A percentile compares a stretch with the other conserved stretches of the same genome.
Evolutionary conservation across 140 eudicot genomes (phyloP).

Genomic region (Flaveria floridana): DNA sequence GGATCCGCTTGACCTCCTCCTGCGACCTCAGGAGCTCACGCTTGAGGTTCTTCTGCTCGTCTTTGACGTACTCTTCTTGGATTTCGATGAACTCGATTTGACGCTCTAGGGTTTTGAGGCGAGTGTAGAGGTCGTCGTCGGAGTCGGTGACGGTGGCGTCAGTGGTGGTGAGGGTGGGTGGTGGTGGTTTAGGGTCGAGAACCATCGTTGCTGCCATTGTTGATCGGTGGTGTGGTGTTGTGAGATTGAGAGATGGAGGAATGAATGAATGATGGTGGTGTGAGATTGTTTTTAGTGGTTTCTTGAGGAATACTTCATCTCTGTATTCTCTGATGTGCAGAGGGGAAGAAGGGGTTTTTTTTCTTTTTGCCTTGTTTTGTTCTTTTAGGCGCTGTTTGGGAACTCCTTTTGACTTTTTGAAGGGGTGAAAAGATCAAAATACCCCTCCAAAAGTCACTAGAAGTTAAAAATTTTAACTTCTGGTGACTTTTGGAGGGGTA

Average conservation of each 20-base stretch:
- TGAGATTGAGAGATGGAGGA: neutral
- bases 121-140: conserved; percentile 8
- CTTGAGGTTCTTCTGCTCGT: conserved; percentile 1
- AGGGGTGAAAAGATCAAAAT: too few species aligned
- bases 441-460: too few species aligned
- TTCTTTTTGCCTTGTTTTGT: neutral
- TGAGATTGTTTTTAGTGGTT: neutral
- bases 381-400: too few species aligned
- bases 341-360: neutral
- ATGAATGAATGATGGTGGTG: neutral
- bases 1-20: conserved; percentile 69
- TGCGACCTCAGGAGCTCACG: conserved; percentile 15
- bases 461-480: too few species aligned
- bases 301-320: conserved; percentile 4
- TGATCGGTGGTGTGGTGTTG: neutral
- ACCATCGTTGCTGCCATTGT: conserved; percentile 19
- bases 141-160: neutral
- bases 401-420: too few species aligned
- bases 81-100: conserved; percentile 16
- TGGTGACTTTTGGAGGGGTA: too few species aligned
- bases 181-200: neutral
- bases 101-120: neutral
- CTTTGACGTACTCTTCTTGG: conserved; percentile 6
- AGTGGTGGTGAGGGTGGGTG: neutral
- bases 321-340: neutral